Evolutionary conservation across 257 asterid species (phyloP).

Genomic region (Perilla frutescens): DNA sequence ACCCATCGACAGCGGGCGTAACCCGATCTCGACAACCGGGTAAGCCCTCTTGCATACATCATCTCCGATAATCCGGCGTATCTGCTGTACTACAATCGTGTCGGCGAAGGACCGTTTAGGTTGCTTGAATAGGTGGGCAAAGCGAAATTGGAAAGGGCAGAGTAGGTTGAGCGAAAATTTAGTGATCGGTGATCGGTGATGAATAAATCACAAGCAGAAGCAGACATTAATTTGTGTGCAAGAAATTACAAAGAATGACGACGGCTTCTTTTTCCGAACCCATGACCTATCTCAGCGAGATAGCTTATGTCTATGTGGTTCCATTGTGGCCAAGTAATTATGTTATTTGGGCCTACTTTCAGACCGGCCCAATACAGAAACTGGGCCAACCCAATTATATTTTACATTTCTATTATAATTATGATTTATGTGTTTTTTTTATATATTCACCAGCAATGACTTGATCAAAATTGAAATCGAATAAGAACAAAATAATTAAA

Average conservation of each 20-base stretch:
- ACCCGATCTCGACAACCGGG: conserved; percentile 56
- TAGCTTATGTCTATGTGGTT: conserved; percentile 35
- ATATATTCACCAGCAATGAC: too few relatives aligned
- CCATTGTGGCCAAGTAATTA: conserved; percentile 32
- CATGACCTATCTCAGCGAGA: conserved; percentile 20
- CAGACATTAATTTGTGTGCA: conserved; percentile 29
- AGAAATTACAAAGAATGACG: conserved; percentile 23
- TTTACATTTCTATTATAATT: too few relatives aligned
- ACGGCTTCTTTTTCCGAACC: conserved; percentile 27
- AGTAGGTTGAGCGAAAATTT: not conserved
- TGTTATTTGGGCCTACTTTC: not conserved
- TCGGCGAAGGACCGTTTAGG: not conserved
- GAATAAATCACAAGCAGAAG: conserved; percentile 31
- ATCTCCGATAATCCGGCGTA: conserved; percentile 32
- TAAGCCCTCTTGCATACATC: conserved; percentile 47
- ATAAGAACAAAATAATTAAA: too few relatives aligned
- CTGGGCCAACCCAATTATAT: too few relatives aligned
- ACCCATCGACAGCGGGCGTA: conserved; percentile 48
- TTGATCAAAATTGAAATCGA: too few relatives aligned
- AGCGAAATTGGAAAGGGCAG: not conserved
- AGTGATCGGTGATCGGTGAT: conserved; percentile 33
- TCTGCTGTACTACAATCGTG: not conserved
- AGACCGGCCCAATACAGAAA: not conserved
- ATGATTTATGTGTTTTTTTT: too few relatives aligned
- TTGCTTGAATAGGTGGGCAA: conserved; percentile 18